Evolutionary conservation across 1,139 yeast species (phyloP).

Genomic region (Debaryomyces robertsiae): DNA sequence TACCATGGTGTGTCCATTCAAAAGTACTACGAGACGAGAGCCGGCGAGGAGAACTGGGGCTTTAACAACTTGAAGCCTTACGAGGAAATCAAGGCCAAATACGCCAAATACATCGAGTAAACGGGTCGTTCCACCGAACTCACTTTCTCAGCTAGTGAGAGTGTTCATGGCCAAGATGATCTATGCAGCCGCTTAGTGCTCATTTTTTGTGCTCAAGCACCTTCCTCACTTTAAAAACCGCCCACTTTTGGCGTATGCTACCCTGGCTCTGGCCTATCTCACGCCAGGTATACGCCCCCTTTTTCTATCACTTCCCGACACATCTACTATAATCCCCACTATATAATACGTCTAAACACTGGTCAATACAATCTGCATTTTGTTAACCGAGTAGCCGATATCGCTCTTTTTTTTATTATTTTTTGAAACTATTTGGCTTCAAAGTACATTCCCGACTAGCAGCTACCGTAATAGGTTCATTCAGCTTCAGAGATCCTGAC

Average conservation of each 20-base stretch:
- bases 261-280: conserved; percentile 1
- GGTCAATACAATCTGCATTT: conserved; percentile 8
- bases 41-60: conserved; percentile 55
- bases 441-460: too few species aligned
- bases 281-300: not conserved
- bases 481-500: too few species aligned
- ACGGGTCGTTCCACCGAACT: not conserved
- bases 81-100: conserved; percentile 50
- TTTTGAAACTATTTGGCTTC: too few species aligned
- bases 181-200: too few species aligned
- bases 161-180: too few species aligned
- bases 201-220: too few species aligned
- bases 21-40: conserved; percentile 68
- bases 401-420: too few species aligned
- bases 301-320: conserved; percentile 2
- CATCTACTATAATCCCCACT: not conserved
- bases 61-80: conserved; percentile 44
- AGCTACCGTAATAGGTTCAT: too few species aligned
- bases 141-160: not conserved
- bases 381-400: not conserved
- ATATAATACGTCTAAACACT: conserved; percentile 5
- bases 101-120: conserved; percentile 27
- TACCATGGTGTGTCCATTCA: conserved; percentile 78
- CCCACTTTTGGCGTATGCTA: not conserved
- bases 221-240: too few species aligned